Conservation (phyloP, 192 early-diverging fungal species). For the Backusella australiensis region DNA sequence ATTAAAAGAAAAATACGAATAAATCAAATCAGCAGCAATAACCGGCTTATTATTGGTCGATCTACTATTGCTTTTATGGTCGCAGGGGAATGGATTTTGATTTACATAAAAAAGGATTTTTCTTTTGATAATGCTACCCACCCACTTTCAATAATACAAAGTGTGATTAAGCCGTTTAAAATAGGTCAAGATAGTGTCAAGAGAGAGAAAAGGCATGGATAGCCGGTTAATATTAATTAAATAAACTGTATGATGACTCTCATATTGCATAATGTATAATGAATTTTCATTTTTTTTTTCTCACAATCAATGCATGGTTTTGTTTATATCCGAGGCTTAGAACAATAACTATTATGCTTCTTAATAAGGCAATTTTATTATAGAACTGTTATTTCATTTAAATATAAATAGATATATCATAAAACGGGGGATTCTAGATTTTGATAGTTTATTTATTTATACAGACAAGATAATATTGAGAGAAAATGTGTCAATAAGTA, state of each 20-base stretch:
- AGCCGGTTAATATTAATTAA: constrained; percentile 43
- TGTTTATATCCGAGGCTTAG: background rate
- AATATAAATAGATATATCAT: background rate
- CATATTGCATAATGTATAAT: background rate
- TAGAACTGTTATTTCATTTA: background rate
- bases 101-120: constrained; percentile 45
- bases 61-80: constrained; percentile 61
- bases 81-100: constrained; percentile 51
- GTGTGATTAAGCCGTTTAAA: constrained; percentile 46
- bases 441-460: no score
- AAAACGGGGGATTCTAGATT: no score
- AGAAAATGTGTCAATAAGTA: no score
- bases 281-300: background rate
- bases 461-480: no score
- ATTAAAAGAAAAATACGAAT: constrained; percentile 51
- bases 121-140: constrained; percentile 40
- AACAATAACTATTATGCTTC: background rate
- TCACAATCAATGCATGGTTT: background rate
- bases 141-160: constrained; percentile 17
- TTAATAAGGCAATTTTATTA: background rate
- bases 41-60: constrained; percentile 63
- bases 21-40: constrained; percentile 45
- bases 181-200: constrained; percentile 35
- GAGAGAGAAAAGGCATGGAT: constrained; percentile 55
- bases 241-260: background rate